Evolutionary conservation across 345 rosid genomes (phyloP).

Genomic region (Salix brachista): DNA sequence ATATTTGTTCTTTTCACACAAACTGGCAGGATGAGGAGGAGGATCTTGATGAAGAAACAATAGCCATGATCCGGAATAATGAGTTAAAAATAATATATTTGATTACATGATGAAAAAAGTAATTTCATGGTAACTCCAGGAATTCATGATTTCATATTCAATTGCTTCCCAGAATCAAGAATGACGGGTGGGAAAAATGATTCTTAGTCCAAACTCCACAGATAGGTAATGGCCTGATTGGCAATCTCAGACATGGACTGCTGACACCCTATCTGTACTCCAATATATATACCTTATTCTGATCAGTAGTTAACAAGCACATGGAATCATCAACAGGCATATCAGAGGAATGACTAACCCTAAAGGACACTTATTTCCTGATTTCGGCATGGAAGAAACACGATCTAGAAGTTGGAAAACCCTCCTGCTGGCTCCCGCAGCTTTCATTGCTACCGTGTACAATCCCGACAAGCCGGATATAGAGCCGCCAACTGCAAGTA

Average conservation of each 20-base stretch:
- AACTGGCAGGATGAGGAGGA: not conserved
- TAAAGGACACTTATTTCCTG: constrained; percentile 72
- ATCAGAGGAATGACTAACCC: constrained; percentile 43
- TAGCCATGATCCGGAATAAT: not conserved
- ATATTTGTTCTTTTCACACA: not conserved
- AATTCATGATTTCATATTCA: not conserved
- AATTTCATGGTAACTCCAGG: not conserved
- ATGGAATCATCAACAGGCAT: not conserved
- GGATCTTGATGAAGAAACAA: not conserved
- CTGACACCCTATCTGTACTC: not conserved
- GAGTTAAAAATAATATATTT: not conserved
- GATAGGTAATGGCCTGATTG: not conserved
- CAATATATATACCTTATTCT: not conserved
- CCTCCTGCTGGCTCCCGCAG: constrained; percentile 94
- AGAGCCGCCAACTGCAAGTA: constrained; percentile 75
- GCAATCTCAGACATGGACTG: not conserved
- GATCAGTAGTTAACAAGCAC: not conserved
- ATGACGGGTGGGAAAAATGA: not conserved
- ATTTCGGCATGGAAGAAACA: constrained; percentile 66
- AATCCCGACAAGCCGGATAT: constrained; percentile 77
- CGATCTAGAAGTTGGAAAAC: constrained; percentile 92
- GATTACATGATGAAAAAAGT: not conserved
- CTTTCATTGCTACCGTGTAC: constrained; percentile 91
- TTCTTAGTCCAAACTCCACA: not conserved
- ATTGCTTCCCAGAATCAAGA: not conserved